Percentiles rank a stretch among this genome's conserved stretches.
phyloP scores from a whole-genome alignment of 306 rosid species.

The Cajanus cajan region DNA sequence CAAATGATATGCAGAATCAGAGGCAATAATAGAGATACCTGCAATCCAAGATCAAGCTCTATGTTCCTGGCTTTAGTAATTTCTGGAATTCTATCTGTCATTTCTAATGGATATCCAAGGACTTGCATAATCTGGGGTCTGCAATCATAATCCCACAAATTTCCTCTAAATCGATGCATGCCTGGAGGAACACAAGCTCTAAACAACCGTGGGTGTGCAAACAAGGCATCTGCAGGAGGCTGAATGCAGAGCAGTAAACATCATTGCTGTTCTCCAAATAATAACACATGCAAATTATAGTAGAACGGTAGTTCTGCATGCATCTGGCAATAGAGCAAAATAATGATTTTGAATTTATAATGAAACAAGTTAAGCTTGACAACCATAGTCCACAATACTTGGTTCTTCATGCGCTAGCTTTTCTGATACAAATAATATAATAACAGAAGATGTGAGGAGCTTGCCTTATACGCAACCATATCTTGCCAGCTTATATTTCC shows the following conservation, averaged over 20 bases:
- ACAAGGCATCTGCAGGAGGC: slow-evolving; percentile 96
- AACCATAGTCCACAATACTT: neutral
- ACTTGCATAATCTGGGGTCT: slow-evolving; percentile 62
- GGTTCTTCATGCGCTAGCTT: neutral
- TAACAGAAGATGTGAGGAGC: slow-evolving; percentile 12
- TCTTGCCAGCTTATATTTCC: slow-evolving; percentile 89
- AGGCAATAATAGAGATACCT: slow-evolving; percentile 47
- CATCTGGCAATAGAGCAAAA: neutral
- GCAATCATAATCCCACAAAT: slow-evolving; percentile 86
- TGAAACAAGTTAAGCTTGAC: neutral
- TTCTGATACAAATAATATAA: neutral
- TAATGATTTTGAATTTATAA: neutral
- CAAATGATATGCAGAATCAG: slow-evolving; percentile 15
- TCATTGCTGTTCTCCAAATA: slow-evolving; percentile 27
- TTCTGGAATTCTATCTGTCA: slow-evolving; percentile 64
- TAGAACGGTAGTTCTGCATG: neutral
- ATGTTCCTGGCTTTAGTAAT: slow-evolving; percentile 74
- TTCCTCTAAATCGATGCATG: slow-evolving; percentile 93
- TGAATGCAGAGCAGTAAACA: slow-evolving; percentile 42
- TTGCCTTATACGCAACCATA: slow-evolving; percentile 73
- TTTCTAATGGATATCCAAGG: slow-evolving; percentile 67
- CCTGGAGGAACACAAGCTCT: slow-evolving; percentile 96
- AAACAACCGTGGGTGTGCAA: slow-evolving; percentile 86
- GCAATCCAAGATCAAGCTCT: slow-evolving; percentile 91
- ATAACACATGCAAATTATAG: neutral